Conservation (phyloP, 257 asterid species). For the Solanum rostratum region DNA sequence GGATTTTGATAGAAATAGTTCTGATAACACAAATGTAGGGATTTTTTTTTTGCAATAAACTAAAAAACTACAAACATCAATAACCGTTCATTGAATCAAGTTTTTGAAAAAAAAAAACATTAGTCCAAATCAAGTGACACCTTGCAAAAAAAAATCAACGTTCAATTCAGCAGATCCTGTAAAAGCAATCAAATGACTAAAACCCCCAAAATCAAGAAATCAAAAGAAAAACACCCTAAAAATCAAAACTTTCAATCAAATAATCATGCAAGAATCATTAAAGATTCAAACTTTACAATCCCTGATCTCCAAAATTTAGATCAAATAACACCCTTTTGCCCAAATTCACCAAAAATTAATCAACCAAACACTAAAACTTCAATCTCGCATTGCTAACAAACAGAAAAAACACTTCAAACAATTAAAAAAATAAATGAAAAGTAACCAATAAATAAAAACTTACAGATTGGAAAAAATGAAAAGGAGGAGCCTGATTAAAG, state of each 20-base stretch:
- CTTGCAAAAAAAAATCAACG: conserved; percentile 14
- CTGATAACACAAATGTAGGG: too few species aligned
- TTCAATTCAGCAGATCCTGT: conserved; percentile 1
- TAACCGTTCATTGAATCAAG: conserved; percentile 12
- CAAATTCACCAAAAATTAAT: conserved; percentile 7
- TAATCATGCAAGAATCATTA: conserved; percentile 14
- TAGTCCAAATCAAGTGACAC: conserved; percentile 1
- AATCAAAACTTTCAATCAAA: conserved; percentile 23
- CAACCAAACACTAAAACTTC: conserved; percentile 17
- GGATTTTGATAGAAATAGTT: too few species aligned
- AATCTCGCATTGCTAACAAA: conserved; percentile 32
- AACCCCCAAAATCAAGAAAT: background rate
- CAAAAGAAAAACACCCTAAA: background rate
- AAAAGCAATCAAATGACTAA: background rate
- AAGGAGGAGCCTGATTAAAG: conserved; percentile 21
- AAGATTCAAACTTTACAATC: background rate
- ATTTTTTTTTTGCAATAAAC: background rate
- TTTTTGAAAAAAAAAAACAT: background rate
- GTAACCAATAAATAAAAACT: conserved; percentile 18
- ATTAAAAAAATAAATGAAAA: background rate
- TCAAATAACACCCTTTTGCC: conserved; percentile 35
- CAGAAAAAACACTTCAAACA: background rate
- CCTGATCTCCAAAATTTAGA: conserved; percentile 58
- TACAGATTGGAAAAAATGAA: conserved; percentile 52
- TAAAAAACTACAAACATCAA: background rate